Evolutionary conservation across 2,329 filamentous ascomycete species (phyloP), one percentile per base, ranked within the genome.

Genomic region (Ophiostoma ips): DNA sequence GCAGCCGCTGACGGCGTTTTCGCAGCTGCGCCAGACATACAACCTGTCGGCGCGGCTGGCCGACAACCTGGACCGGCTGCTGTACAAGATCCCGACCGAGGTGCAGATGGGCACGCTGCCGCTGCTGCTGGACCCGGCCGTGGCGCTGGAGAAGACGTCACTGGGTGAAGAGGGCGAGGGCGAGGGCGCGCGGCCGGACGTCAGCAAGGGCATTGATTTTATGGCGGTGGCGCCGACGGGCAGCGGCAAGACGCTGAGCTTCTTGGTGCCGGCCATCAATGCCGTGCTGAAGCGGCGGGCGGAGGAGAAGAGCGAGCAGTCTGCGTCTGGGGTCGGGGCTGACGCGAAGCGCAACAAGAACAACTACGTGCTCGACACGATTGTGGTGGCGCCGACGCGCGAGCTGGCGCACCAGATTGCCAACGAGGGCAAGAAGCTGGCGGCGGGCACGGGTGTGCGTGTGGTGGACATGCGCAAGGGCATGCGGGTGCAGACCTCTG

Each of bases 181-280:
- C 30, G 15, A 12, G 13, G n/a, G n/a, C n/a, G n/a, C n/a, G n/a
- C 15, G 3, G 30, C 19, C 33, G 15, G 24, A 60, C 60, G 19
- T 64, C 65, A 18, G 52, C 69, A 18, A 58, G 60, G 64, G 64
- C 12, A 70, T 90, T 5, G 83, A 98, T 68, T 78, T 98, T 36
- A 66, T 98, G 55, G 86, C 87, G 0, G 81, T 96, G 40, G 92
- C 92, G 3, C 92, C 92, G 1, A 98, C 92, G 0, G 92, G 92
- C 21, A 96, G 90, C 63, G 92, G 92, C 41, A 98, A 98, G 71
- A 98, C 92, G 0, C 71, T 98, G 55, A 87, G 88, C 16, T 98
- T 95, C 60, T 66, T 96, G 59, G 84, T 98, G 38, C 89, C 90
- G 0, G 75, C 88, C 3, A 80, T 98, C 58, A 83, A 94, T 61